Evolutionary conservation across 2,329 filamentous ascomycete genomes (phyloP).

Genomic region (Aureobasidium uvarum): DNA sequence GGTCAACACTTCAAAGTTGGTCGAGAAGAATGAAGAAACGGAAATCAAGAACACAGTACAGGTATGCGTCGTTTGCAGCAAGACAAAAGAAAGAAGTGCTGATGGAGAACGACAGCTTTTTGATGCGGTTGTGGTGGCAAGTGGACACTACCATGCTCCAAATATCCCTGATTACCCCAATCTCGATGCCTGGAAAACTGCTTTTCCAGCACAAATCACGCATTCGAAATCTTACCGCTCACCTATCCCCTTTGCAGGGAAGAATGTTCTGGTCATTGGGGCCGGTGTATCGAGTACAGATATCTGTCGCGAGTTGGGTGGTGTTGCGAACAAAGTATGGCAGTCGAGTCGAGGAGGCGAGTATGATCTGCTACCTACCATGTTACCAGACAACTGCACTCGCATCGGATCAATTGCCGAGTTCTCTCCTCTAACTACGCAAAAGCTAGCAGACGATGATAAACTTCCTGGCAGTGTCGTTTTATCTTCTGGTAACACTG

Average conservation of each 20-base stretch:
- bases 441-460: constrained; percentile 1
- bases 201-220: constrained; percentile 47
- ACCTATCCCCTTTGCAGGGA: constrained; percentile 51
- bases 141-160: constrained; percentile 55
- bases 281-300: constrained; percentile 57
- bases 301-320: constrained; percentile 54
- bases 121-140: constrained; percentile 54
- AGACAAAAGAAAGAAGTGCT: constrained; percentile 2
- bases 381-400: constrained; percentile 55
- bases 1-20: constrained; percentile 51
- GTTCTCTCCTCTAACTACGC: constrained; percentile 39
- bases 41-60: background rate
- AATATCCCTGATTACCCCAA: constrained; percentile 52
- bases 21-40: constrained; percentile 26
- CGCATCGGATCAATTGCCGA: constrained; percentile 54
- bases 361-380: constrained; percentile 56
- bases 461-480: constrained; percentile 49
- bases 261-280: constrained; percentile 58
- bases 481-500: constrained; percentile 53
- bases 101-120: constrained; percentile 40
- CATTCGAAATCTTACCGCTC: constrained; percentile 55
- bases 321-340: constrained; percentile 47
- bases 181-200: constrained; percentile 47
- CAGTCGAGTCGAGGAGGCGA: constrained; percentile 60
- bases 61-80: background rate